Percentiles rank a stretch among this genome's conserved stretches.
Evolutionary conservation across 2,329 filamentous ascomycete genomes (phyloP).

Genomic region (Aureobasidium lini): DNA sequence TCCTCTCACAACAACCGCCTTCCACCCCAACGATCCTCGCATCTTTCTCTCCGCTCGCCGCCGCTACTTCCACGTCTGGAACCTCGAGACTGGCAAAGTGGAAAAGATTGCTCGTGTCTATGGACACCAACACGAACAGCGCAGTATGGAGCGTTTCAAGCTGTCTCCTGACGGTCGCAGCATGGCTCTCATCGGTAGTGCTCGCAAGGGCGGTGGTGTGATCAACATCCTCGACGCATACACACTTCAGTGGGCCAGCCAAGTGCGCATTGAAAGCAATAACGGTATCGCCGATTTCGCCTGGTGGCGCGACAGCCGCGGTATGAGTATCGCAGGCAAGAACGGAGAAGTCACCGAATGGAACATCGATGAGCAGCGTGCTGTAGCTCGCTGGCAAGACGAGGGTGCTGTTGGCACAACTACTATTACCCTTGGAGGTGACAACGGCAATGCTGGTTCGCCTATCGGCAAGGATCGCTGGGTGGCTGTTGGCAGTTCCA

Average conservation of each 20-base stretch:
- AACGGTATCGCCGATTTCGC: conserved; percentile 83
- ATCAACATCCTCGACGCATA: conserved; percentile 75
- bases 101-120: conserved; percentile 73
- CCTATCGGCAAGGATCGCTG: conserved; percentile 73
- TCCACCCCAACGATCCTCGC: conserved; percentile 62
- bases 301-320: conserved; percentile 83
- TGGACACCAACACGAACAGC: conserved; percentile 73
- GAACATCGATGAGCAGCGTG: conserved; percentile 59
- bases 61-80: conserved; percentile 91
- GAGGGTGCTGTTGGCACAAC: conserved; percentile 84
- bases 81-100: conserved; percentile 71
- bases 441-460: conserved; percentile 39
- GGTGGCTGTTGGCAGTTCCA: conserved; percentile 79
- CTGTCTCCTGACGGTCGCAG: conserved; percentile 79
- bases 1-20: conserved; percentile 76
- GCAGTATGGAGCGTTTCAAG: conserved; percentile 84
- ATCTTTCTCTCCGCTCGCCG: conserved; percentile 85
- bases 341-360: conserved; percentile 90
- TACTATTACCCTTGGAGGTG: conserved; percentile 69
- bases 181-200: conserved; percentile 73
- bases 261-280: conserved; percentile 71
- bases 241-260: conserved; percentile 80
- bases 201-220: conserved; percentile 76
- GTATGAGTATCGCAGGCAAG: conserved; percentile 74
- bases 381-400: conserved; percentile 79